Evolutionary conservation across 768 basidiomycete species (phyloP).

Genomic region (Neoboletus subvelutipes): DNA sequence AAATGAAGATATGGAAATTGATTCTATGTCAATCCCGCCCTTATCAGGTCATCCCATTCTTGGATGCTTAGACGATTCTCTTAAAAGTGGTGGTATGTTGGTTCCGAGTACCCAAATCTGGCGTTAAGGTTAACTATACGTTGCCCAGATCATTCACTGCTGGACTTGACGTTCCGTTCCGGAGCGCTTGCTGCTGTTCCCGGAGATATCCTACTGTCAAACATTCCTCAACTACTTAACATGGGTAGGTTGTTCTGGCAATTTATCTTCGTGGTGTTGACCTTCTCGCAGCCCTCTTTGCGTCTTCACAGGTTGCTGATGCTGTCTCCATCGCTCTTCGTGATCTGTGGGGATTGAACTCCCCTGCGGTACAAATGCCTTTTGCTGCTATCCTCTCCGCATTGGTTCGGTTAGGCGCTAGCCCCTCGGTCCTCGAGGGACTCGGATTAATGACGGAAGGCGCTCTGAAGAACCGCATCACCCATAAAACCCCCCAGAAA

Average conservation of each 20-base stretch:
- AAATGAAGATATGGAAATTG: conserved; percentile 23
- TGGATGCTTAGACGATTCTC: conserved; percentile 31
- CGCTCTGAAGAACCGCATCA: conserved; percentile 12
- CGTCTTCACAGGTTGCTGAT: conserved; percentile 28
- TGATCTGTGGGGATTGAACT: conserved; percentile 31
- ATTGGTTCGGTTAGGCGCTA: conserved; percentile 48
- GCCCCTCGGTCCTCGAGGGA: conserved; percentile 33
- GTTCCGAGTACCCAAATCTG: neutral
- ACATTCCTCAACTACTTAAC: conserved; percentile 42
- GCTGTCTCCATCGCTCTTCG: conserved; percentile 36
- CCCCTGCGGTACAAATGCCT: conserved; percentile 30
- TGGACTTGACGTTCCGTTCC: conserved; percentile 41
- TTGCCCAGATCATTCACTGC: conserved; percentile 39
- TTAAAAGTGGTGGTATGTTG: conserved; percentile 37
- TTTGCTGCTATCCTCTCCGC: conserved; percentile 36
- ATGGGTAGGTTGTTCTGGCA: conserved; percentile 35
- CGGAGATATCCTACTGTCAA: conserved; percentile 25
- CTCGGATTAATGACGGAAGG: conserved; percentile 31
- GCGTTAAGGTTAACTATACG: neutral
- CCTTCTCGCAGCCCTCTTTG: conserved; percentile 17
- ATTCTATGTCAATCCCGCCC: conserved; percentile 5
- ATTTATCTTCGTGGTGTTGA: conserved; percentile 1
- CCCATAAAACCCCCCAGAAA: conserved; percentile 27
- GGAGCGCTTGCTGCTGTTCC: conserved; percentile 40
- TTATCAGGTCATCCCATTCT: conserved; percentile 29